Evolutionary conservation across 495 filamentous ascomycete species (phyloP), one percentile per base, ranked within the genome.

Genomic region (Staphylotrichum longicolle): DNA sequence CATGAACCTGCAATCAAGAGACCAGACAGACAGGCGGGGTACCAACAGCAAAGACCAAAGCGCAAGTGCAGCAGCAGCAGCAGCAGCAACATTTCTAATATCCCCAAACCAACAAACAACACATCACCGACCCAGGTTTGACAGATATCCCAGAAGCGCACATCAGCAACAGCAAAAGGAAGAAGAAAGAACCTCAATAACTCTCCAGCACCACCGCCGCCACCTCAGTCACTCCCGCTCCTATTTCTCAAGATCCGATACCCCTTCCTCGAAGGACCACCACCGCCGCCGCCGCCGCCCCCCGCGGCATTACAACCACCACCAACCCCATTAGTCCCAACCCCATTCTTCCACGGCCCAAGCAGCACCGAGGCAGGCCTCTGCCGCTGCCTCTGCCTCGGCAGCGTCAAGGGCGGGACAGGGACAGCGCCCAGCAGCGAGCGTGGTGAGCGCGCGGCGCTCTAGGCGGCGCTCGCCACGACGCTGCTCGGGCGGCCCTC

Each of bases 401-500:
- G 35, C 14, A 54, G 15, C 37, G 35, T 34, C 51, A 54, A 15
- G 42, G 40, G 49, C 33, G n/a, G 2, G 35, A 54, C 49, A 53
- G 15, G 34, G 33, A 14, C 42, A 12, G 42, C 42, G 48, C n/a
- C 44, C 42, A n/a, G 32, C 33, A 39, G 9, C 14, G 50, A 32
- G n/a, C 48, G 15, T 10, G n/a, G 14, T 33, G 10, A 62, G 45
- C 34, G 63, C 56, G 5, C 55, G 57, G 42, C n/a, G 30, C 14
- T 3, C 72, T 74, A 74, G 35, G 59, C 59, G 57, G 59, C 44
- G 62, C 67, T 67, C 45, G 72, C 69, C 41, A 63, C 58, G 39
- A 73, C 50, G 14, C 45, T 15, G 6, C 9, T 5, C 34, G 34
- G 56, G n/a, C 15, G 37, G 15, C 37, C 11, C 32, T 27, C 68